phyloP scores from a whole-genome alignment of 305 asterid species.

The Ilex paraguariensis region DNA sequence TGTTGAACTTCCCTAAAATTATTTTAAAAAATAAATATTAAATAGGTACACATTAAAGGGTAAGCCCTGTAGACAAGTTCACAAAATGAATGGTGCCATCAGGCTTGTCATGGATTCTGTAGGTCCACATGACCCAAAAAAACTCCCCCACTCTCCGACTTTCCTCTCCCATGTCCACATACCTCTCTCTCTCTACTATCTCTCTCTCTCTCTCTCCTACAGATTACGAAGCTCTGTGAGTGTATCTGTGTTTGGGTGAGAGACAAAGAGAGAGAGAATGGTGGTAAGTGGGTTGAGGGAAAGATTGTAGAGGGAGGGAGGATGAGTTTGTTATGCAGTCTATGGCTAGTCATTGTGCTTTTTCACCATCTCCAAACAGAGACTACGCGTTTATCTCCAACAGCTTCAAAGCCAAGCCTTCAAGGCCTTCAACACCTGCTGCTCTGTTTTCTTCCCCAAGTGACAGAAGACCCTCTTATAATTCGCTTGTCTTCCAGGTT shows the following conservation, averaged over 20 bases:
- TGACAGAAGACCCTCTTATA: conserved; percentile 46
- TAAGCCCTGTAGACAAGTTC: too few species aligned
- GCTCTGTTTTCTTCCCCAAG: conserved; percentile 32
- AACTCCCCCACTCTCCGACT: conserved; percentile 10
- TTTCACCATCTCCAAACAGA: conserved; percentile 31
- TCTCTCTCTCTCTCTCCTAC: conserved; percentile 11
- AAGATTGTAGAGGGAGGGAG: conserved; percentile 29
- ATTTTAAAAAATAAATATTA: too few species aligned
- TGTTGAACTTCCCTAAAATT: too few species aligned
- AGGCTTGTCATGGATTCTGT: conserved; percentile 42
- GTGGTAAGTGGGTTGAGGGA: conserved; percentile 17
- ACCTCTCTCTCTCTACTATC: conserved; percentile 7
- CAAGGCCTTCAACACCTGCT: conserved; percentile 24
- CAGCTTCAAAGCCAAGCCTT: conserved; percentile 34
- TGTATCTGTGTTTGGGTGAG: too few species aligned
- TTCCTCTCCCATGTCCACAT: conserved; percentile 40
- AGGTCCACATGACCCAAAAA: conserved; percentile 37
- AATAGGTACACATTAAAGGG: too few species aligned
- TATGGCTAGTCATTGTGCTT: conserved; percentile 45
- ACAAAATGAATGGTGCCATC: conserved; percentile 20
- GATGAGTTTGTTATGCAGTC: conserved; percentile 51
- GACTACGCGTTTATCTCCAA: conserved; percentile 16
- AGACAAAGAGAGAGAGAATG: conserved; percentile 2
- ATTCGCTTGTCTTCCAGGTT: conserved; percentile 75
- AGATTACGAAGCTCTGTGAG: conserved; percentile 1